Evolutionary conservation across 140 eudicot genomes (phyloP), one percentile per base, ranked within the genome.

Genomic region (Flaveria floridana): DNA sequence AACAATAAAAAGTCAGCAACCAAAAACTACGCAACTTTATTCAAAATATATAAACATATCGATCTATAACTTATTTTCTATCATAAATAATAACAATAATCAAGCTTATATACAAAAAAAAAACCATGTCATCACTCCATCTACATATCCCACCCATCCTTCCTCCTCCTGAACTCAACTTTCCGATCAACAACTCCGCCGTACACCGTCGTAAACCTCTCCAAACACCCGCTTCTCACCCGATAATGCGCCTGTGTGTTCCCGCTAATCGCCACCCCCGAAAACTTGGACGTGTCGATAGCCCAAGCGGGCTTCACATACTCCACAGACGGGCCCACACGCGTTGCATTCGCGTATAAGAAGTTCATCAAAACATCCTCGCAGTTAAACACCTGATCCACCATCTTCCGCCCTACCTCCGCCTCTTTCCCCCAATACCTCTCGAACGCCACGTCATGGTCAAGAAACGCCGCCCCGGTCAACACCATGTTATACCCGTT

Each of bases 121-220:
- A 28, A 63, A 21, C 37, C 65, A 44, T 11, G 2, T 10, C 50
- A 2, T 44, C 50, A 44, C 50, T 44, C 50, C 12, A 9, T 34
- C 87, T 86, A 93, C 73, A 80, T 63, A 88, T 93, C 97, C 98
- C 98, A 93, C 7, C 97, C 96, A 42, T 93, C 98, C 55, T 58
- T 77, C 74, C 98, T 83, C 73, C 83, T 53, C 42, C 84, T 47
- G 13, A 93, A 93, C 20, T 84, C 87, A 7, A 84, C 78, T 73
- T 86, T 93, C 70, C 88, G 53, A 39, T 83, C 79, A 18, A 68
- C 39, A 58, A 93, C 67, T 70, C 96, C 88, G 23, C 98, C 98
- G 62, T 87, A 90, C 70, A 90, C 73, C 50, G 55, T 58, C 6
- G 84, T 25, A 80, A 93, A 93, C 53, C 75, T 77, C 28, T 47